Conservation (phyloP, 1,284 basidiomycete genomes). For the Tausonia pullulans region DNA sequence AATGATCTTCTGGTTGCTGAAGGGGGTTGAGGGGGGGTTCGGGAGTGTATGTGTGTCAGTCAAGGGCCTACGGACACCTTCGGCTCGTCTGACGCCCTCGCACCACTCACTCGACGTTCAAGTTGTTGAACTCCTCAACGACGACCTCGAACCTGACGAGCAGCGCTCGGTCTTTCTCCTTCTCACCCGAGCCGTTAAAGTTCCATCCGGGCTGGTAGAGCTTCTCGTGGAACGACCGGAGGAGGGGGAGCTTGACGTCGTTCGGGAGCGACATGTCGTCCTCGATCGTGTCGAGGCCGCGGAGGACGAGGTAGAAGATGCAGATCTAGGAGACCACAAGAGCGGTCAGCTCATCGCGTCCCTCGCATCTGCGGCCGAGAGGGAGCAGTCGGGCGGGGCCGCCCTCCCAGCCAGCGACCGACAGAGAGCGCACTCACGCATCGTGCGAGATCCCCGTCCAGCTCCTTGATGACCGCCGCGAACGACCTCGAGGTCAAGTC, state of each 20-base stretch:
- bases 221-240: conserved; percentile 73
- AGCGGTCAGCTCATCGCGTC: neutral
- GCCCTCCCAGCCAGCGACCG: neutral
- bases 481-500: conserved; percentile 86
- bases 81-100: too few species aligned
- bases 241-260: conserved; percentile 70
- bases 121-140: conserved; percentile 68
- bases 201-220: conserved; percentile 79
- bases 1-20: conserved; percentile 70
- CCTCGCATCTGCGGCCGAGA: neutral
- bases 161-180: conserved; percentile 82
- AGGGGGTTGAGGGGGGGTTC: neutral
- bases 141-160: conserved; percentile 78
- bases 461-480: conserved; percentile 87
- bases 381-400: neutral
- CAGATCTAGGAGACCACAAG: conserved; percentile 52
- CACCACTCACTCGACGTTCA: conserved; percentile 44
- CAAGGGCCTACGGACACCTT: too few species aligned
- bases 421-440: conserved; percentile 49
- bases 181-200: conserved; percentile 68
- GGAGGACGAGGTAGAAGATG: conserved; percentile 88
- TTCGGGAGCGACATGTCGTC: conserved; percentile 96
- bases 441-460: conserved; percentile 87
- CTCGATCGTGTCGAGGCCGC: conserved; percentile 91
- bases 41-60: neutral